Evolutionary conservation across 331 rosid species (phyloP).

Genomic region (Spiraea crenata): DNA sequence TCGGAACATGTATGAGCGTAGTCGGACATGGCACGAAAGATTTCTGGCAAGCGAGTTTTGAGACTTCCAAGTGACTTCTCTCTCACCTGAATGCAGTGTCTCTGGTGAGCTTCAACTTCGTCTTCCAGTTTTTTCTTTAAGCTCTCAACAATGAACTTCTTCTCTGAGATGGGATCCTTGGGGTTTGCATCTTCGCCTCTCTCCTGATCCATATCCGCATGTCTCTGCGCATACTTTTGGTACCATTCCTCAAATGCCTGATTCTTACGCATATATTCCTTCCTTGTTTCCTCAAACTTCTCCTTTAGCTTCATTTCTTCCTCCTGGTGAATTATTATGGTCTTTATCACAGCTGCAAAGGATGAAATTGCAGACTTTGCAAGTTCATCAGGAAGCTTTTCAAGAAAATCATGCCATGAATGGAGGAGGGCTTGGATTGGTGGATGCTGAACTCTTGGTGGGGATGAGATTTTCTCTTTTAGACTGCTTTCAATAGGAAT

Average conservation of each 20-base stretch:
- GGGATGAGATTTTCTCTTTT: slow-evolving; percentile 78
- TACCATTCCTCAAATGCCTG: slow-evolving; percentile 77
- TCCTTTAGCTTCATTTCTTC: slow-evolving; percentile 87
- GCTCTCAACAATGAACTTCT: slow-evolving; percentile 61
- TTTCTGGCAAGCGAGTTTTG: slow-evolving; percentile 80
- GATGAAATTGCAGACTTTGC: slow-evolving; percentile 74
- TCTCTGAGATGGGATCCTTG: slow-evolving; percentile 58
- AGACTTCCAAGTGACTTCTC: slow-evolving; percentile 75
- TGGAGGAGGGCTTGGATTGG: slow-evolving; percentile 71
- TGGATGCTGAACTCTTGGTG: slow-evolving; percentile 56
- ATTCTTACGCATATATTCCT: slow-evolving; percentile 53
- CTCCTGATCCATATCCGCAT: slow-evolving; percentile 46
- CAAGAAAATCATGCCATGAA: slow-evolving; percentile 68
- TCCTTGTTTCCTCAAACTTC: slow-evolving; percentile 61
- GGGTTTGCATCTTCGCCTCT: slow-evolving; percentile 59
- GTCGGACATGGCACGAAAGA: slow-evolving; percentile 64
- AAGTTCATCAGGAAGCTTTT: slow-evolving; percentile 83
- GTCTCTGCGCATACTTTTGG: slow-evolving; percentile 54
- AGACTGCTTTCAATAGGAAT: slow-evolving; percentile 78
- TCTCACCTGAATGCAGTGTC: slow-evolving; percentile 62
- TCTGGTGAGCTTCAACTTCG: slow-evolving; percentile 62
- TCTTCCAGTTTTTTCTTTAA: slow-evolving; percentile 74
- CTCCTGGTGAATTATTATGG: slow-evolving; percentile 64
- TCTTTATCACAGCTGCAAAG: slow-evolving; percentile 68
- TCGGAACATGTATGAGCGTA: slow-evolving; percentile 57